phyloP scores from a whole-genome alignment of 768 basidiomycete genomes.

The Pholiota conissans region DNA sequence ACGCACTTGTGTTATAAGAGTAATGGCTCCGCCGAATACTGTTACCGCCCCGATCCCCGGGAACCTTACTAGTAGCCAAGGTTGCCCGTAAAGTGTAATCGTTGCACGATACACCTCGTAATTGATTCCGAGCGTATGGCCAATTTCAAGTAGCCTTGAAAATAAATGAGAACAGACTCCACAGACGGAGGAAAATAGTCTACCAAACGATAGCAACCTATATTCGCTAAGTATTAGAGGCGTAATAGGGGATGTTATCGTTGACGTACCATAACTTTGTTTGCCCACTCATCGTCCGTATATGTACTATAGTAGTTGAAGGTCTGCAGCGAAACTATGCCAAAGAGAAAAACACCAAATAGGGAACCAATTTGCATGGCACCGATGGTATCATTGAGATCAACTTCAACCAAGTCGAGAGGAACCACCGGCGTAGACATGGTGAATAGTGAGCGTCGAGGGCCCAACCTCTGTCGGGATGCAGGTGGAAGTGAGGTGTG shows the following conservation, averaged over 20 bases:
- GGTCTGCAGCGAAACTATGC: constrained; percentile 25
- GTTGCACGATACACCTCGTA: constrained; percentile 32
- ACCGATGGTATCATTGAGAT: constrained; percentile 21
- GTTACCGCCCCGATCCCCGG: constrained; percentile 20
- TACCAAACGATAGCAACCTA: constrained; percentile 14
- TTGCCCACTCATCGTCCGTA: constrained; percentile 20
- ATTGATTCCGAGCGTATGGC: constrained; percentile 26
- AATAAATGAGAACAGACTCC: neutral
- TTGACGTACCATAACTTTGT: constrained; percentile 21
- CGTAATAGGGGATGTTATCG: neutral
- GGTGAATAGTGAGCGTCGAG: neutral
- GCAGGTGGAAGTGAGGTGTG: neutral
- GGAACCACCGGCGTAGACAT: neutral
- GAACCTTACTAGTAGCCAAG: constrained; percentile 22
- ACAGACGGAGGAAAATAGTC: neutral
- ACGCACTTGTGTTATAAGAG: constrained; percentile 29
- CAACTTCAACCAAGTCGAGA: neutral
- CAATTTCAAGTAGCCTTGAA: constrained; percentile 27
- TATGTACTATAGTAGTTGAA: constrained; percentile 24
- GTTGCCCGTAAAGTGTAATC: constrained; percentile 24
- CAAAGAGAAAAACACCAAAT: constrained; percentile 27
- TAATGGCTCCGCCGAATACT: constrained; percentile 28
- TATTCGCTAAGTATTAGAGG: neutral
- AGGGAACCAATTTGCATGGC: constrained; percentile 27
- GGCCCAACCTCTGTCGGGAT: neutral